phyloP scores from a whole-genome alignment of 2,329 filamentous ascomycete species.

The Fusarium illudens region DNA sequence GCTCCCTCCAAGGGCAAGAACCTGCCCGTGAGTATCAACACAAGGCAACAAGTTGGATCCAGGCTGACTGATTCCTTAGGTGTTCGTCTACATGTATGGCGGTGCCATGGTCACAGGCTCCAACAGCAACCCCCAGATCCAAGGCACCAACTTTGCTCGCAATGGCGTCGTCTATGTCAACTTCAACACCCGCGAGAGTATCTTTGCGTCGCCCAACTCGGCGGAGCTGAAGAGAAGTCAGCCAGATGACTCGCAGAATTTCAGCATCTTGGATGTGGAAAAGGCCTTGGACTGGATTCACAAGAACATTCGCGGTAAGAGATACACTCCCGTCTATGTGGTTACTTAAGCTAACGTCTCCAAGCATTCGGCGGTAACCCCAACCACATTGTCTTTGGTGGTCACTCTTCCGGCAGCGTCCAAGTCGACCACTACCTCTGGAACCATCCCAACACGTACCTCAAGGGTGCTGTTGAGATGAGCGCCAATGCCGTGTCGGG shows the following conservation, averaged over 20 bases:
- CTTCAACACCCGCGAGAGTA: conserved; percentile 53
- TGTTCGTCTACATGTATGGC: conserved; percentile 55
- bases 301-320: conserved; percentile 35
- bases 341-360: not conserved
- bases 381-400: conserved; percentile 55
- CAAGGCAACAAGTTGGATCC: not conserved
- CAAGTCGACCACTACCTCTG: conserved; percentile 54
- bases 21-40: conserved; percentile 38
- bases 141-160: conserved; percentile 48
- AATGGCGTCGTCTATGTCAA: conserved; percentile 51
- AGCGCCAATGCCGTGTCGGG: conserved; percentile 53
- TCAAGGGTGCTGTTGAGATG: conserved; percentile 52
- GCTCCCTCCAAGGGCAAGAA: conserved; percentile 38
- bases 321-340: not conserved
- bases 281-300: conserved; percentile 41
- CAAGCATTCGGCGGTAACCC: conserved; percentile 55
- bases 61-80: conserved; percentile 12
- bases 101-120: conserved; percentile 45
- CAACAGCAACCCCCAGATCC: conserved; percentile 51
- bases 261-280: conserved; percentile 39
- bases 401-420: conserved; percentile 50
- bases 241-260: conserved; percentile 37
- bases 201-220: conserved; percentile 55
- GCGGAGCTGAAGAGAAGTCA: conserved; percentile 43
- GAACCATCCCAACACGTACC: conserved; percentile 50